These are phyloP conservation scores for Solanum neorickii DNA, from an alignment of 257 asterid genomes.

Conservation along the genomic window DNA sequence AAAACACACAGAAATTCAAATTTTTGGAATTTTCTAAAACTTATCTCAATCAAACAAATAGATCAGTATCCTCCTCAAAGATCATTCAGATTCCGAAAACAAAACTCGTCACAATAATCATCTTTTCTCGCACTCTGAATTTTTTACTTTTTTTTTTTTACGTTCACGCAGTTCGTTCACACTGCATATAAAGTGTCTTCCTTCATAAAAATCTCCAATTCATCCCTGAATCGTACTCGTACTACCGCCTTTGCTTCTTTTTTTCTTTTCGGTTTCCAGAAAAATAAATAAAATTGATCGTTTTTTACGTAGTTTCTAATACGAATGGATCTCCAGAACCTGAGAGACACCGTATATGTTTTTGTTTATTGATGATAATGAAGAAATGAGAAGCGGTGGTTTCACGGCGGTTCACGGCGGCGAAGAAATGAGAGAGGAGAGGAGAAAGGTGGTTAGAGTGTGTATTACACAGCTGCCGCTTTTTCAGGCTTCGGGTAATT, in stretches of 20 bases:
- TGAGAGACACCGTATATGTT: neutral
- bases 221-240: neutral
- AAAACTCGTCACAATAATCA: neutral
- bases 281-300: neutral
- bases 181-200: neutral
- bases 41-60: neutral
- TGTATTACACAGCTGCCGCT: constrained; percentile 43
- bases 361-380: neutral
- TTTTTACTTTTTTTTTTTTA: neutral
- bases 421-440: neutral
- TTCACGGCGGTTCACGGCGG: constrained; percentile 7
- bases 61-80: neutral
- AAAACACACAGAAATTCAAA: neutral
- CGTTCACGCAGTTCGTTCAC: neutral
- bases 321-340: neutral
- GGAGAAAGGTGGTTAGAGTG: constrained; percentile 1
- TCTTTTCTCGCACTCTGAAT: neutral
- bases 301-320: neutral
- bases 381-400: neutral
- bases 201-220: neutral
- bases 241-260: neutral
- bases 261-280: neutral
- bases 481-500: constrained; percentile 27
- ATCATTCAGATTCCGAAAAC: neutral
- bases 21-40: neutral